These are phyloP conservation scores for Backusella australiensis DNA, from an alignment of 192 early-diverging fungal genomes.

Conservation along the genomic window DNA sequence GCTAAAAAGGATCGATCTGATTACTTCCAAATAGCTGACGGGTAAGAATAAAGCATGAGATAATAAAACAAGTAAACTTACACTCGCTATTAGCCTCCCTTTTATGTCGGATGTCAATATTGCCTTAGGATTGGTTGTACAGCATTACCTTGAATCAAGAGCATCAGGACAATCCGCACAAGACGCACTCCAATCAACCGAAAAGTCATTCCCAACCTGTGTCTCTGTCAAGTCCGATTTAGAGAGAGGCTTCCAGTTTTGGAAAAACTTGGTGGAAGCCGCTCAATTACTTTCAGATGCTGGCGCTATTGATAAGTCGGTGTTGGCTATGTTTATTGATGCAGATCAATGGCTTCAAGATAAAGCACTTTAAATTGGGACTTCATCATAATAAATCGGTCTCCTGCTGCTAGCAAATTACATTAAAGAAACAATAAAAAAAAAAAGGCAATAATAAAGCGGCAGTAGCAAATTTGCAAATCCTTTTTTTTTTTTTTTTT, in stretches of 20 bases:
- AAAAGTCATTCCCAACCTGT: slow-evolving; percentile 42
- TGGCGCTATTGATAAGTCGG: slow-evolving; percentile 9
- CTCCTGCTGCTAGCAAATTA: background rate
- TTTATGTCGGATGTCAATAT: slow-evolving; percentile 52
- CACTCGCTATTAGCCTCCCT: slow-evolving; percentile 39
- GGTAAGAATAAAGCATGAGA: slow-evolving; percentile 3
- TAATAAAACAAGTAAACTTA: background rate
- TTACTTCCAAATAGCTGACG: slow-evolving; percentile 45
- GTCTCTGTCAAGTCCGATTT: slow-evolving; percentile 44
- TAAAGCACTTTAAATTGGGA: background rate
- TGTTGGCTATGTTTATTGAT: slow-evolving; percentile 25
- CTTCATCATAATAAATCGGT: background rate
- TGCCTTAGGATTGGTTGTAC: slow-evolving; percentile 48
- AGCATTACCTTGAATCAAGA: slow-evolving; percentile 47
- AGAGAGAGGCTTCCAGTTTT: slow-evolving; percentile 47
- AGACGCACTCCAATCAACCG: slow-evolving; percentile 36
- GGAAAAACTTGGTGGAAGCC: slow-evolving; percentile 35
- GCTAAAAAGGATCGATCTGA: slow-evolving; percentile 46
- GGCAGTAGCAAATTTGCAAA: background rate
- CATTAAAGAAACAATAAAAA: background rate
- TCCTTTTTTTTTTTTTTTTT: background rate
- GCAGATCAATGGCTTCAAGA: slow-evolving; percentile 34
- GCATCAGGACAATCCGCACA: slow-evolving; percentile 17
- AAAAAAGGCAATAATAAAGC: background rate
- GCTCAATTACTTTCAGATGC: slow-evolving; percentile 21